Conservation (phyloP, 75 land plant genomes). For the Picea glauca region DNA sequence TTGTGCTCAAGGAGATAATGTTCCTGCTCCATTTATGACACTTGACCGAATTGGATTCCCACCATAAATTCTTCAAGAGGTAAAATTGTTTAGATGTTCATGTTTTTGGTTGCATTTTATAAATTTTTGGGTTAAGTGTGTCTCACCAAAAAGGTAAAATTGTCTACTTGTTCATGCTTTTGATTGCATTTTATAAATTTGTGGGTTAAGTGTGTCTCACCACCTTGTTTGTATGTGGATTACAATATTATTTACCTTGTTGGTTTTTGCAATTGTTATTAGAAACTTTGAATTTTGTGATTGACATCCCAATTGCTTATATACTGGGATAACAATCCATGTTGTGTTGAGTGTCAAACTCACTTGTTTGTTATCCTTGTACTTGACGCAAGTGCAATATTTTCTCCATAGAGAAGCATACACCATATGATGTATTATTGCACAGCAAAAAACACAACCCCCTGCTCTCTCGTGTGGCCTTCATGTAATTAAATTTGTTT, state of each 20-base stretch:
- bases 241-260: not conserved
- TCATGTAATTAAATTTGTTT: constrained; percentile 23
- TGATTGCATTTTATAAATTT: not conserved
- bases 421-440: constrained; percentile 44
- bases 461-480: constrained; percentile 29
- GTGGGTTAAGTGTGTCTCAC: not conserved
- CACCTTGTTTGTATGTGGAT: not conserved
- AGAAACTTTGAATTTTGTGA: not conserved
- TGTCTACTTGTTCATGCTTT: not conserved
- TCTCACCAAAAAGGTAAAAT: constrained; percentile 27
- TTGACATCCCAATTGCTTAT: not conserved
- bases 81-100: not conserved
- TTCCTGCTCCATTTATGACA: constrained; percentile 34
- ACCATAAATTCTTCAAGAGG: constrained; percentile 35
- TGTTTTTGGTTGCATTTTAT: not conserved
- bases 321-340: not conserved
- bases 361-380: constrained; percentile 14
- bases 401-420: constrained; percentile 48
- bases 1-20: constrained; percentile 26
- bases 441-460: constrained; percentile 21
- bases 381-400: constrained; percentile 46
- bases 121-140: not conserved
- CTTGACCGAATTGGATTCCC: constrained; percentile 29
- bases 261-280: constrained; percentile 1
- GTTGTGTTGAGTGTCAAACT: not conserved